These are phyloP conservation scores for Spathaspora hagerdaliae DNA, from an alignment of 805 yeast species.

Conservation along the genomic window DNA sequence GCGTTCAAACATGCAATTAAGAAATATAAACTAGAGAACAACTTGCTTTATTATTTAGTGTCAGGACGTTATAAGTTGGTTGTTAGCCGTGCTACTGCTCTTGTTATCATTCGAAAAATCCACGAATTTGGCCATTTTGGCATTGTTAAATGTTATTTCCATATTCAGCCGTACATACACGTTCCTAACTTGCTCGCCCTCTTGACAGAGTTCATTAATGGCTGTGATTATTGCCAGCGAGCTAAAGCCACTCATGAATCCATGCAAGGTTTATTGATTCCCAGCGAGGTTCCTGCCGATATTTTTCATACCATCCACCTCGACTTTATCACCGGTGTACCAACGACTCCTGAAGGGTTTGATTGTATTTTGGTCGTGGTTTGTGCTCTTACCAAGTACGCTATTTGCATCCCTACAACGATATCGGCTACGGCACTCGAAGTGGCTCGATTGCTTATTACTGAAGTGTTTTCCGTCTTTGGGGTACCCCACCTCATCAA, in stretches of 20 bases:
- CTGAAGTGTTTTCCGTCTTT: not conserved
- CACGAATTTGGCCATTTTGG: slow-evolving; percentile 1
- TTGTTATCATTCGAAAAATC: not conserved
- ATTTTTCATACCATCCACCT: slow-evolving; percentile 3
- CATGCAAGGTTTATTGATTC: not conserved
- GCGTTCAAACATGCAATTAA: not conserved
- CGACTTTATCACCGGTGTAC: slow-evolving; percentile 13
- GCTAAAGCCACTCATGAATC: slow-evolving; percentile 1
- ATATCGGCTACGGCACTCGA: not conserved
- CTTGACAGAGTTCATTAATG: slow-evolving; percentile 1
- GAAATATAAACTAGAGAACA: not conserved
- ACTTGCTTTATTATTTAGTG: not conserved
- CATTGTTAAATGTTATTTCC: not conserved
- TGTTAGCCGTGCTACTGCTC: not conserved
- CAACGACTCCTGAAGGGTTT: slow-evolving; percentile 3
- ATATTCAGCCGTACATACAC: not conserved
- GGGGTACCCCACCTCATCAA: not conserved
- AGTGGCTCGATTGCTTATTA: not conserved
- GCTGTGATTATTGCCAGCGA: slow-evolving; percentile 9
- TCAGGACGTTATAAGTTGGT: not conserved
- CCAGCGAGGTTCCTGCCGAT: not conserved
- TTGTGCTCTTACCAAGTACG: slow-evolving; percentile 10
- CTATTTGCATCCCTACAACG: not conserved
- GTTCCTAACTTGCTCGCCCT: not conserved
- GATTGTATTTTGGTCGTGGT: slow-evolving; percentile 12